These are phyloP conservation scores for Parafenestella ontariensis DNA, from an alignment of 2,329 filamentous ascomycete genomes.

Conservation along the genomic window DNA sequence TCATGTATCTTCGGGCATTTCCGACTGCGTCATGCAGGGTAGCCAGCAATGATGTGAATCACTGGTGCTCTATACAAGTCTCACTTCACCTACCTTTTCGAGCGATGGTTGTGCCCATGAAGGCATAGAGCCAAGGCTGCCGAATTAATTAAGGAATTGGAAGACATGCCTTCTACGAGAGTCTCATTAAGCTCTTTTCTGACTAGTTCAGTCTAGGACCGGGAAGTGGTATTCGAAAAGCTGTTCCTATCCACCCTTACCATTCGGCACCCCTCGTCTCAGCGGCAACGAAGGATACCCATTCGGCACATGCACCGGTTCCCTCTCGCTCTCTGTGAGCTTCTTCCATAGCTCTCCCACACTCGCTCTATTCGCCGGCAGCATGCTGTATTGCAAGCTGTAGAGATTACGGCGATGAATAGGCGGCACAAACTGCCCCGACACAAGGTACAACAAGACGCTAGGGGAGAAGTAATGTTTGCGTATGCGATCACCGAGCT, in stretches of 20 bases:
- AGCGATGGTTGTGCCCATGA: too few relatives aligned
- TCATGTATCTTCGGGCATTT: not conserved
- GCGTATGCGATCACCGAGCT: slow-evolving; percentile 87
- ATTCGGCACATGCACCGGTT: slow-evolving; percentile 1
- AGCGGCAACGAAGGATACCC: slow-evolving; percentile 11
- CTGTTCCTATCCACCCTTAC: slow-evolving; percentile 8
- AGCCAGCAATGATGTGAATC: not conserved
- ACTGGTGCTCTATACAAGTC: not conserved
- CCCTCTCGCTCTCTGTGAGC: slow-evolving; percentile 49
- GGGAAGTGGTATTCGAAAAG: not conserved
- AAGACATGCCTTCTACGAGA: too few relatives aligned
- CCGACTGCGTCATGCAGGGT: not conserved
- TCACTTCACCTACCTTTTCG: too few relatives aligned
- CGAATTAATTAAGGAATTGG: too few relatives aligned
- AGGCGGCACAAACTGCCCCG: slow-evolving; percentile 90
- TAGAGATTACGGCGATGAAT: slow-evolving; percentile 95
- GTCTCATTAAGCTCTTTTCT: too few relatives aligned
- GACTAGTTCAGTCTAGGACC: too few relatives aligned
- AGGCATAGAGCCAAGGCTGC: too few relatives aligned
- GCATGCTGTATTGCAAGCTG: slow-evolving; percentile 96
- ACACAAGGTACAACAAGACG: slow-evolving; percentile 86
- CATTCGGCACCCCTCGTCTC: slow-evolving; percentile 6
- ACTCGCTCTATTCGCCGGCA: slow-evolving; percentile 80
- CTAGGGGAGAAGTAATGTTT: slow-evolving; percentile 93
- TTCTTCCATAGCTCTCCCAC: slow-evolving; percentile 86